Evolutionary conservation across 2,329 filamentous ascomycete species (phyloP), one percentile per base, ranked within the genome.

Genomic region (Bisporella sp.): DNA sequence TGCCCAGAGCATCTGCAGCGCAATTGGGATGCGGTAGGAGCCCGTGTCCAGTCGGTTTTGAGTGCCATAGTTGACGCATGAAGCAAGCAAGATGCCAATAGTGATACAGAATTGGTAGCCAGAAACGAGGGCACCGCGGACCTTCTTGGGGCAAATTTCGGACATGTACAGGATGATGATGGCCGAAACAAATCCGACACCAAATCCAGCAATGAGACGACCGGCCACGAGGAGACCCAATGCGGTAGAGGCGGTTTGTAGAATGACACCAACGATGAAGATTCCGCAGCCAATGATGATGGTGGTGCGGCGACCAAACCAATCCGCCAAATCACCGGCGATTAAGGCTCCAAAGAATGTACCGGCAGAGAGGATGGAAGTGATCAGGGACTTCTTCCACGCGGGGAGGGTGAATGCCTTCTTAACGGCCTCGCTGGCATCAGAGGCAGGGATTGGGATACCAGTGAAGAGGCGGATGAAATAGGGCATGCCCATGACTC

Each of bases 51-150:
- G 64, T 57, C 77, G 75, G 58, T 81, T 62, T 68, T 89, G 69
- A 50, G 84, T 87, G 47, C 69, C 83, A 67, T 93, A 90, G 69
- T 85, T 80, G 61, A 93, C 81, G 60, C 81, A 82, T 1, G 86
- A 79, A 28, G 87, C 87, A 53, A 92, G 69, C 66, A 92, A 73
- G 57, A 93, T 72, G 70, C 88, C 88, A 57, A 91, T 77, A 54
- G 87, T 91, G 67, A 91, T 84, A 68, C 82, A 89, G 75, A 90
- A 90, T 66, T 91, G 87, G 73, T 91, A 91, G 4, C 85, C 85
- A 1, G 85, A 81, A n/a, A 92, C 87, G 46, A 91, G 77, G 49
- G 86, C 83, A 64, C 87, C 87, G 63, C 87, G 81, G 57, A 93
- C 84, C 68, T 87, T 88, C 68, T 77, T 79, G 52, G 85, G 84